These are phyloP conservation scores for Grammothele lineata DNA, from an alignment of 768 basidiomycete genomes.

Conservation along the genomic window DNA sequence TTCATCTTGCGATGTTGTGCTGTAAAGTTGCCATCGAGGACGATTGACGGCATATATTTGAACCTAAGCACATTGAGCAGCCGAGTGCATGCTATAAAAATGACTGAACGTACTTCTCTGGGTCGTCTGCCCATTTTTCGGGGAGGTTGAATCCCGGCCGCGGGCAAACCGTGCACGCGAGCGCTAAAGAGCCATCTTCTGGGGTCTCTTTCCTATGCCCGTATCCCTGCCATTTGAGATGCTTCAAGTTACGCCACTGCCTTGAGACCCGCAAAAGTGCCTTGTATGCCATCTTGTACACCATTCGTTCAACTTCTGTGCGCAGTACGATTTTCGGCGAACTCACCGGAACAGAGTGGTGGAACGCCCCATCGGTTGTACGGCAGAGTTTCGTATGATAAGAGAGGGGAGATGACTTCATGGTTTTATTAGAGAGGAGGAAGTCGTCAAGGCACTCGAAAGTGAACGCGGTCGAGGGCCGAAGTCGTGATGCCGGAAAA, in stretches of 20 bases:
- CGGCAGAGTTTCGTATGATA: not conserved
- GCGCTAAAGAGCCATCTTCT: not conserved
- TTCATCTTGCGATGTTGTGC: slow-evolving; percentile 18
- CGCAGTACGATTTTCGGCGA: not conserved
- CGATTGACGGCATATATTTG: not conserved
- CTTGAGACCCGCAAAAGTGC: not conserved
- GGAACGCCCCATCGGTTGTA: not conserved
- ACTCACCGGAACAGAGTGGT: not conserved
- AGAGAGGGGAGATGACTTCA: not conserved
- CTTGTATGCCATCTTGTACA: not conserved
- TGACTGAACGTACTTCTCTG: not conserved
- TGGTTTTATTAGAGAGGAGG: not conserved
- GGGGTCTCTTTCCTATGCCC: no score
- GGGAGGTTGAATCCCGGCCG: slow-evolving; percentile 6
- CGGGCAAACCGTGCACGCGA: slow-evolving; percentile 1
- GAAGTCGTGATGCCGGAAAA: not conserved
- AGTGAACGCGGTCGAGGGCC: not conserved
- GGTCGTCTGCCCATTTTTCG: not conserved
- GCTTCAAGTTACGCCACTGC: not conserved
- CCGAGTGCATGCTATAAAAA: not conserved
- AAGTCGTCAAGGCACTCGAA: not conserved
- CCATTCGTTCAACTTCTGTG: not conserved
- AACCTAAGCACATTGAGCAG: not conserved
- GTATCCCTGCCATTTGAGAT: not conserved
- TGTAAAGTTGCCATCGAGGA: not conserved